A percentile compares a stretch with the other conserved stretches of the same genome.
Conservation (phyloP, 805 yeast species). For the Wickerhamiella domercqiae region DNA sequence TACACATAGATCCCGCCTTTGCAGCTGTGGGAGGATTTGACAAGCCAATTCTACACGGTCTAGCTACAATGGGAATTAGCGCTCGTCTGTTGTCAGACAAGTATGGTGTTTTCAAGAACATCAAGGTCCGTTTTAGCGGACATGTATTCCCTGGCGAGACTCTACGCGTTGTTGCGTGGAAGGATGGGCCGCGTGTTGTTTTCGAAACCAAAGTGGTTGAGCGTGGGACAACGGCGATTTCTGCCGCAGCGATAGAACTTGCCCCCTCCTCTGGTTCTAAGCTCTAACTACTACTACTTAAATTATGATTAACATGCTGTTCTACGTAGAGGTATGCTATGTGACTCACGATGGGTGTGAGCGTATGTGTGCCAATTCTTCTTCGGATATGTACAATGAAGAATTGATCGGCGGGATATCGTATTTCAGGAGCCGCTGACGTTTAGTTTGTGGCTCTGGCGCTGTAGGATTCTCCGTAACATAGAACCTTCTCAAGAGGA, state of each 20-base stretch:
- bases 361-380: no score
- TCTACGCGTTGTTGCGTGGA: constrained; percentile 72
- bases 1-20: constrained; percentile 84
- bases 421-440: constrained; percentile 37
- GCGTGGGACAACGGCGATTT: constrained; percentile 62
- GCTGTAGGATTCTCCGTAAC: constrained; percentile 73
- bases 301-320: background rate
- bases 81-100: constrained; percentile 63
- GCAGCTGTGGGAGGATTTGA: constrained; percentile 80
- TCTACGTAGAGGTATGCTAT: no score
- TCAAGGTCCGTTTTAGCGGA: constrained; percentile 81
- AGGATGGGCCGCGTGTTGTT: constrained; percentile 47
- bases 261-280: constrained; percentile 17
- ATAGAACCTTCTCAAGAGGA: constrained; percentile 68
- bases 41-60: constrained; percentile 82
- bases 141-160: constrained; percentile 93
- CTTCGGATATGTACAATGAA: constrained; percentile 33
- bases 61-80: constrained; percentile 72
- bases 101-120: constrained; percentile 67
- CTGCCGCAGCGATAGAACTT: constrained; percentile 72
- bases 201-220: constrained; percentile 76
- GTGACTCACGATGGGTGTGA: no score
- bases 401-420: constrained; percentile 41
- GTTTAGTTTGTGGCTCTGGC: constrained; percentile 64
- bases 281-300: constrained; percentile 10